Base-by-base conservation (phyloP, 2,329 filamentous ascomycete species). In the Lasiodiplodia sp. region DNA sequence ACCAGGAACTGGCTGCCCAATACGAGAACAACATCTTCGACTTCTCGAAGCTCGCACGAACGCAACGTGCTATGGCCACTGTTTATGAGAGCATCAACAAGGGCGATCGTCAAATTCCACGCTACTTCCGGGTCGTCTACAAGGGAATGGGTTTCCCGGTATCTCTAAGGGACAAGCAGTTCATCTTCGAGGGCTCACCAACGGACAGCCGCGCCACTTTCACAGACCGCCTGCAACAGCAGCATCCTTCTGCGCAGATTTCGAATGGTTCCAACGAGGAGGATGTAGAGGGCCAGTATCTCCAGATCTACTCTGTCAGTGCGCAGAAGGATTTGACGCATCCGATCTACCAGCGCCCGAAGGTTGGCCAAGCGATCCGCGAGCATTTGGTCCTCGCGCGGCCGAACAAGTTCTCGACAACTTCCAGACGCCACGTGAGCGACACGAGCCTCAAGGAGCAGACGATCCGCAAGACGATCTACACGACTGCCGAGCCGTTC, bases 121-220 rank as follows among this genome's bases (percentile, higher is more conserved):
- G 95, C 71, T 98, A 97, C 81, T 98, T 97, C 87, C 91, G 92
- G 72, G 94, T 98, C 34, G 86, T 90, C 14, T 98, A 96, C 83
- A 92, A 91, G 75, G 95, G 95, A 5, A 88, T 97, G 67, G 94
- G 95, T 0, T 98, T 97, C 79, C 92, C 94, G 1, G 76, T 88
- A 1, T 91, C 87, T 60, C 79, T 98, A 25, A 88, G 94, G 64
- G 94, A 97, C 79, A 97, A 97, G 81, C 91, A 95, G 69, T 98
- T 93, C 79, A 91, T 98, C 67, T 97, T 96, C 74, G 93, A 98
- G 79, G 94, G 92, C 0, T 88, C 89, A 1, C 86, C 91, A 0
- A 89, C 85, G 7, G 95, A 98, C 79, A 88, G 92, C 25, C 89
- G 93, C 51, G 88, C 90, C 1, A 90, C 89, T 4, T 98, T 98